Evolutionary conservation across 2,329 filamentous ascomycete genomes (phyloP), one percentile per base, ranked within the genome.

Genomic region (Hypocreales sp.): DNA sequence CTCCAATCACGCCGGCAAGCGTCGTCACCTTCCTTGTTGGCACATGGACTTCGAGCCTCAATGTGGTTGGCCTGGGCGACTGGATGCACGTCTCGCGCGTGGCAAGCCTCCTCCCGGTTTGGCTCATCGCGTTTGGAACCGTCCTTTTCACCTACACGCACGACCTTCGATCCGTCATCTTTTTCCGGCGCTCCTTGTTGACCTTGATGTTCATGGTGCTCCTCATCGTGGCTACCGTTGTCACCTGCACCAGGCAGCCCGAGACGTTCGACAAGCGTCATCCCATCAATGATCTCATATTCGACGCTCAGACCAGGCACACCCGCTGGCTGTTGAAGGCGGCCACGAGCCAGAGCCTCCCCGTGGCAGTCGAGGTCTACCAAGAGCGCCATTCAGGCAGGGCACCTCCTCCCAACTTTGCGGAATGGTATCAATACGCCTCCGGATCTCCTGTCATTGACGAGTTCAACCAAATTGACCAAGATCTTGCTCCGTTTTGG

Each of bases 361-460:
- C 47, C 1, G 47, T 60, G 7, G 67, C 65, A 0, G 54, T 60
- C 4, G 41, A 46, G 5, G 54, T 64, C 29, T 72, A 72, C 38
- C 53, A 55, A 25, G 56, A 65, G 25, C 55, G 60, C 5, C 58
- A 71, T 32, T 40, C 79, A 40, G 70, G 72, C 10, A 68, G 82
- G 33, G 58, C 71, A 16, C 83, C 84, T 11, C 84, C 84, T 8
- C 79, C 76, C 1, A 68, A 79, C 32, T 93, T 92, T 40, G 79
- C 84, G 40, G 72, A 74, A 37, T 93, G 84, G 84, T 92, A 77
- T 45, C 64, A 76, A 13, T 83, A 80, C 42, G 81, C 83, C 5
- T 68, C 66, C 34, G 58, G 66, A n/a, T 78, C 84, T 1, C 58
- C 70, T 28, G 58, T 92, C 27, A 72, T 90, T 29, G 84, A 93